phyloP scores from a whole-genome alignment of 2,329 filamentous ascomycete species.

The Diaporthe eres region DNA sequence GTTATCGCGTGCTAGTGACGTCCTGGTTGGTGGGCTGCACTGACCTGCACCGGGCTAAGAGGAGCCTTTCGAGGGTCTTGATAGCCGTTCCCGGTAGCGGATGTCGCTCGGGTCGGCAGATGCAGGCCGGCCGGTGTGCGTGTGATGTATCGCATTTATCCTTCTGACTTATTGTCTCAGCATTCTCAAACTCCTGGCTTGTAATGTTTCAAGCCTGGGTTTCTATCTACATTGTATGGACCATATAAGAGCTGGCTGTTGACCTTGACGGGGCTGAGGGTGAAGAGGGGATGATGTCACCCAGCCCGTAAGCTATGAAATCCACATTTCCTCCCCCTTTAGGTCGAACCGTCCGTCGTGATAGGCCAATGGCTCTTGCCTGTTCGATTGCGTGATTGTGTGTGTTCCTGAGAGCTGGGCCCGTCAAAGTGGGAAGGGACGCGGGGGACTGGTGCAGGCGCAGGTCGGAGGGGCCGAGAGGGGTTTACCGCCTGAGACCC shows the following conservation, averaged over 20 bases:
- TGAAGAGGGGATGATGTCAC: conserved; percentile 35
- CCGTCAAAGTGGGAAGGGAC: not conserved
- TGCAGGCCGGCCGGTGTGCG: not conserved
- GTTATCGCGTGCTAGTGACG: conserved; percentile 16
- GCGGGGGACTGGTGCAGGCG: conserved; percentile 10
- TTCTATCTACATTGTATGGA: not conserved
- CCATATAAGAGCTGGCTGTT: not conserved
- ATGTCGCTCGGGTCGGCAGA: conserved; percentile 23
- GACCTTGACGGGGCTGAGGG: conserved; percentile 21
- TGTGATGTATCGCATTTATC: not conserved
- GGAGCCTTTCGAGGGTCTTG: not conserved
- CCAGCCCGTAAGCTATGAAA: not conserved
- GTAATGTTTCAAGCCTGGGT: too few relatives aligned
- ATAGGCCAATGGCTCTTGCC: conserved; percentile 38
- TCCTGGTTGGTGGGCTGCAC: not conserved
- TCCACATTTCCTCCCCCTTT: conserved; percentile 8
- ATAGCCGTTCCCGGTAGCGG: conserved; percentile 23
- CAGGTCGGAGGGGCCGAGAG: not conserved
- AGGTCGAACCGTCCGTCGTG: not conserved
- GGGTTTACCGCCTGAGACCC: not conserved
- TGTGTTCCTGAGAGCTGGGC: conserved; percentile 14
- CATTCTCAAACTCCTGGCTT: too few relatives aligned
- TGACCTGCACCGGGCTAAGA: not conserved
- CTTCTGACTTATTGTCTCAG: not conserved
- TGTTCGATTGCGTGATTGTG: conserved; percentile 36